Base-by-base conservation (phyloP, 1,284 basidiomycete genomes). In the Coniferiporia weirii region DNA sequence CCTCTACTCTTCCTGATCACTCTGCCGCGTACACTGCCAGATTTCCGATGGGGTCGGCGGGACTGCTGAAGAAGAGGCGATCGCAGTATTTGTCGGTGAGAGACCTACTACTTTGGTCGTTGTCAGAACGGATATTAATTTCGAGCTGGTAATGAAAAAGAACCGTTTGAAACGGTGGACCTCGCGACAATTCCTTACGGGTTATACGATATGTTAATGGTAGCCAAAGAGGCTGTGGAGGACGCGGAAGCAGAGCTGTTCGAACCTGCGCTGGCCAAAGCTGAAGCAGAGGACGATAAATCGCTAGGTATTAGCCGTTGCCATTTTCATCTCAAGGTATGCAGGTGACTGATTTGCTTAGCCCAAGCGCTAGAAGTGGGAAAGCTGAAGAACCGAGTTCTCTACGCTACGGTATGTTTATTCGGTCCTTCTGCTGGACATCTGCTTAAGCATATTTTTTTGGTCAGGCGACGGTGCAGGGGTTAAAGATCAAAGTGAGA, bases 11-110 rank as follows among this genome's bases (percentile, higher is more conserved):
- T 27, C 27, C 27, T 5, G 27, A 27, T 27, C 27, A 27, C 27
- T 27, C 3, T 27, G 5, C 27, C 27, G 5, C 27, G 27, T 27
- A 27, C 27, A 27, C 5, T 6, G 22, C 15, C 22, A 61, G 60
- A 61, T 61, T n/a, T 61, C 60, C 8, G 56, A 58, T 12, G 60
- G 60, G 40, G 13, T 43, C 10, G 60, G 60, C n/a, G 60, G 60
- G 6, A 35, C 38, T 8, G 60, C 60, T 7, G 51, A 61, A 9
- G 52, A 48, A 13, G 56, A 61, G 48, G 60, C 60, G 2, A 38
- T 51, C 4, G 56, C 48, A 5, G 40, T 57, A 27, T 61, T 58
- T 49, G 27, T 54, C 36, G 34, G 60, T 61, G 40, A 43, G 40
- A 43, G 40, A 43, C 40, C 2, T 32, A 27, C 27, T 2, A 2